Conservation (phyloP, 2,329 filamentous ascomycete genomes). For the Sphaerulina vaccinii region DNA sequence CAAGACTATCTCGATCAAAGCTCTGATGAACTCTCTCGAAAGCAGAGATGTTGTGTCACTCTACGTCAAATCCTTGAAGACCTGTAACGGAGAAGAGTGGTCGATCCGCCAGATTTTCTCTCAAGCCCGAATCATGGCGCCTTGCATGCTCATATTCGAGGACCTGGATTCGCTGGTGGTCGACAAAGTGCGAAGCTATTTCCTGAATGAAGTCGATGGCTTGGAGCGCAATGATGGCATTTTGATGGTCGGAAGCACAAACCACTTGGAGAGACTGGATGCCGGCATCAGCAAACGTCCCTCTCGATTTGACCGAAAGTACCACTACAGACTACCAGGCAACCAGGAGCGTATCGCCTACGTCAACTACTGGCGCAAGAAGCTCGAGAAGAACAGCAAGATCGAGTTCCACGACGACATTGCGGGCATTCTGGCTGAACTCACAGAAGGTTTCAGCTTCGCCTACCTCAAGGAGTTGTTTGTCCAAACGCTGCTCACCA, state of each 20-base stretch:
- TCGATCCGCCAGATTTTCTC: constrained; percentile 56
- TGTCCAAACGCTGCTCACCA: constrained; percentile 60
- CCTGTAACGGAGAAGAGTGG: constrained; percentile 35
- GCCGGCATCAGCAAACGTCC: constrained; percentile 64
- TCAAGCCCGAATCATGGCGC: constrained; percentile 61
- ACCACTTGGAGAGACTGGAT: constrained; percentile 61
- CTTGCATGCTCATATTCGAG: constrained; percentile 70
- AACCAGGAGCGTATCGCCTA: constrained; percentile 58
- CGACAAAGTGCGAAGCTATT: constrained; percentile 62
- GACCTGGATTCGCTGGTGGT: constrained; percentile 67
- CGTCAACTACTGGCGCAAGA: constrained; percentile 63
- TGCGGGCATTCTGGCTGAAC: constrained; percentile 52
- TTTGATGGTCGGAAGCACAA: constrained; percentile 53
- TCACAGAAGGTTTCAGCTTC: constrained; percentile 64
- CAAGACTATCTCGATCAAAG: constrained; percentile 49
- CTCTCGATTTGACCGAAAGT: constrained; percentile 65
- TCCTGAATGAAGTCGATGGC: constrained; percentile 70
- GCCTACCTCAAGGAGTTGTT: constrained; percentile 69
- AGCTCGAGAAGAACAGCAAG: constrained; percentile 54
- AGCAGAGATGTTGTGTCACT: constrained; percentile 40
- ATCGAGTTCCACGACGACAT: constrained; percentile 46
- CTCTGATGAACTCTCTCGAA: constrained; percentile 41
- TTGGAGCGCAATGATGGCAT: constrained; percentile 69
- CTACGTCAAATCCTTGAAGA: constrained; percentile 45
- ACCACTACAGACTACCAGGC: constrained; percentile 55